Conservation (phyloP, 2,329 filamentous ascomycete species). For the Fusarium palustre region DNA sequence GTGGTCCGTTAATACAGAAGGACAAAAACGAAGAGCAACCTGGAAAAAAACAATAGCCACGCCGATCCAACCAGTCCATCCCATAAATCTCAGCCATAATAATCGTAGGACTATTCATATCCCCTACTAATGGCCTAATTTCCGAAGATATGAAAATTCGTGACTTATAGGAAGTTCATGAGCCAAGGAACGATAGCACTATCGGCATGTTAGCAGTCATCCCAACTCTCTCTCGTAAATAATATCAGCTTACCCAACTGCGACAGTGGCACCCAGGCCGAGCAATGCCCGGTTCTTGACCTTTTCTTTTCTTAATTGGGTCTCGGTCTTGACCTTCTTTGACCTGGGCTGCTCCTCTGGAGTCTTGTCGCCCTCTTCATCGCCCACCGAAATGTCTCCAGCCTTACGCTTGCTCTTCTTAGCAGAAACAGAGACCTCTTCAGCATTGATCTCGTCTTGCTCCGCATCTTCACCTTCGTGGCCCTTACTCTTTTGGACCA, state of each 20-base stretch:
- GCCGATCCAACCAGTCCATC: conserved; percentile 46
- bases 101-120: conserved; percentile 27
- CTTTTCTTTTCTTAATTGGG: conserved; percentile 84
- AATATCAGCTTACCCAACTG: conserved; percentile 80
- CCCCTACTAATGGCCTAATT: conserved; percentile 15
- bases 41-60: conserved; percentile 42
- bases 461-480: conserved; percentile 58
- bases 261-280: conserved; percentile 87
- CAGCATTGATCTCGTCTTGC: conserved; percentile 52
- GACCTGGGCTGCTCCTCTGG: conserved; percentile 62
- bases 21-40: conserved; percentile 34
- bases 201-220: conserved; percentile 30
- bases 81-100: conserved; percentile 42
- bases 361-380: conserved; percentile 47
- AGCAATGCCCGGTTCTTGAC: conserved; percentile 87
- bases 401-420: conserved; percentile 79
- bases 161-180: conserved; percentile 61
- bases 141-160: conserved; percentile 42
- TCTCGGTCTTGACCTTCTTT: conserved; percentile 86
- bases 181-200: conserved; percentile 65
- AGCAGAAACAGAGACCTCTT: conserved; percentile 52
- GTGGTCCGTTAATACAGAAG: conserved; percentile 37
- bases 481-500: conserved; percentile 78
- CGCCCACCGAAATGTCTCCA: conserved; percentile 75
- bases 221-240: neutral